Base-by-base conservation (phyloP, 2,329 filamentous ascomycete species). In the Colletotrichum zoysiae region DNA sequence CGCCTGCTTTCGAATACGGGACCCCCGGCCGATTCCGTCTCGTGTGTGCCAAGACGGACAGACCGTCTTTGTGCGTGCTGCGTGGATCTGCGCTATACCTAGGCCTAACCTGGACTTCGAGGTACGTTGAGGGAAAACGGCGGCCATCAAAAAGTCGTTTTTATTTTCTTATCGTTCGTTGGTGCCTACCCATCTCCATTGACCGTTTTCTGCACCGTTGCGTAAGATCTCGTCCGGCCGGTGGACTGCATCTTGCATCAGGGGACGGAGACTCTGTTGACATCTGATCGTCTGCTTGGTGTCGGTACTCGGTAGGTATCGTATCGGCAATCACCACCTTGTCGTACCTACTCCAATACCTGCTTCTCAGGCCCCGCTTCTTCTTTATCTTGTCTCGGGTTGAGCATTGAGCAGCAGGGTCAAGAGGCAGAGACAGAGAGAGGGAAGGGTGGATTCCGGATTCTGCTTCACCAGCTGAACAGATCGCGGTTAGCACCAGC, bases 61-160 rank as follows among this genome's bases (percentile, higher is more conserved):
- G n/a, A 44, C 42, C 63, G 40, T 33, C n/a, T 46, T n/a, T 9
- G 20, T 61, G 38, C 48, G 30, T 61, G 38, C 50, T 42, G 50
- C n/a, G 58, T 65, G 69, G 65, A 72, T 70, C 60, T 44, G 66
- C 59, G 60, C 70, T 70, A 70, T 30, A n/a, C n/a, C n/a, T n/a
- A 30, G 30, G 30, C 51, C 56, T 38, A 60, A 70, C 59, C 56
- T 46, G 65, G 66, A 64, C 70, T 35, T 38, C 56, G 48, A 48
- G 46, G 46, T 46, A 61, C 65, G 59, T 56, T 33, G 8, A 51
- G 14, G 42, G 56, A 60, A 46, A 64, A 42, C 42, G 51, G 33
- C 18, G 40, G 46, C 8, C 46, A 30, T 35, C 18, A 7, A 44
- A 14, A 11, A n/a, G 50, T 23, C 48, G 26, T 51, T 33, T 12